Conservation (phyloP, 2,329 filamentous ascomycete species). For the Neonectria faginata region DNA sequence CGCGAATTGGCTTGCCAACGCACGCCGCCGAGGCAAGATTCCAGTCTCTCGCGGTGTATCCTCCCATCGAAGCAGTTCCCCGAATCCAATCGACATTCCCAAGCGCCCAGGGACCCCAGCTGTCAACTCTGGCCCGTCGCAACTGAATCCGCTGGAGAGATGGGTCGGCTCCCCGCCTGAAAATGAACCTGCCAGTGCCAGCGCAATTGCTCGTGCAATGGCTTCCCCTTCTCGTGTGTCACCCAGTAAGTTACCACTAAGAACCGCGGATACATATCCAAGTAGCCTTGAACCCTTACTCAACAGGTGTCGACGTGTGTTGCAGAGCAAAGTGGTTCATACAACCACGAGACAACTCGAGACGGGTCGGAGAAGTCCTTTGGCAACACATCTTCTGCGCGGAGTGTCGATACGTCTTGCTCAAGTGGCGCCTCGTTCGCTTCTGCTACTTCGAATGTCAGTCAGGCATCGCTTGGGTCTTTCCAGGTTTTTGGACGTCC, state of each 20-base stretch:
- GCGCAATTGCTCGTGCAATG: constrained; percentile 45
- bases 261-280: too few relatives aligned
- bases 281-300: too few relatives aligned
- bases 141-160: constrained; percentile 42
- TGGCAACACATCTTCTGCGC: constrained; percentile 11
- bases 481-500: constrained; percentile 12
- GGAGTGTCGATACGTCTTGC: constrained; percentile 23
- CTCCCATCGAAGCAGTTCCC: background rate
- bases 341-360: background rate
- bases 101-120: constrained; percentile 52
- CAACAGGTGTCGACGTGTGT: background rate
- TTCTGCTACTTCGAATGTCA: constrained; percentile 16
- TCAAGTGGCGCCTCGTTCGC: constrained; percentile 19
- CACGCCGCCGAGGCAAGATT: constrained; percentile 80
- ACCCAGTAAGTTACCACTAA: constrained; percentile 13
- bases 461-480: constrained; percentile 13
- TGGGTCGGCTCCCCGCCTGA: constrained; percentile 48
- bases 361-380: constrained; percentile 19
- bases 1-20: constrained; percentile 91
- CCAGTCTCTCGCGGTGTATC: constrained; percentile 5
- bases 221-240: constrained; percentile 30
- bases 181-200: constrained; percentile 46
- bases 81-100: constrained; percentile 67
- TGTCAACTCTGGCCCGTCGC: background rate
- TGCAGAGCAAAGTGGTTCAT: background rate